Evolutionary conservation across 345 rosid genomes (phyloP), one percentile per base, ranked within the genome.

Genomic region (Populus ilicifolia): DNA sequence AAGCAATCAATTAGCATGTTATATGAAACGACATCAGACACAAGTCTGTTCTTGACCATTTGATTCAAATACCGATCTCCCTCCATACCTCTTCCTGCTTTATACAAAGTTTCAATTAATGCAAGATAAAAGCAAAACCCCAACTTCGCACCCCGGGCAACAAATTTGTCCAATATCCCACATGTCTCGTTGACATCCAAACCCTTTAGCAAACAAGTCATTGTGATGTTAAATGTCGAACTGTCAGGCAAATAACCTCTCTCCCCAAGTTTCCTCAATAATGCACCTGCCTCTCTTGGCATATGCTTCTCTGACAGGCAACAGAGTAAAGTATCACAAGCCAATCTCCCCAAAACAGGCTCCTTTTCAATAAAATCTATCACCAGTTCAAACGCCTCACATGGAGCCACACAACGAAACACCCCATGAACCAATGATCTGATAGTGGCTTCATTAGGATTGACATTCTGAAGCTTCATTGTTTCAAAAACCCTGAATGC

Each of bases 1-100:
- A 92, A 89, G 85, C 94, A 90, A 83, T 93, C 90, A 61, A 95
- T 87, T 43, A 90, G 72, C 84, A 87, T 89, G 81, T 95, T 95
- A 86, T 88, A 92, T 5, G 91, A 86, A 83, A 74, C 83, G 23
- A 84, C 89, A 77, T 86, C 86, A 59, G 90, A 82, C 23, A 92
- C 65, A 70, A 86, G 82, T 75, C 93, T 88, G 1, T 82, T 83
- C 72, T 75, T 76, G 44, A 70, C 74, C 92, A 95, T 87, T 79
- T 73, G 84, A 65, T 82, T 80, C 30, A 87, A 80, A 84, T 89
- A 90, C 66, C 2, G 67, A 43, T 93, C 92, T 72, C 87, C 91
- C 77, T 90, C 88, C 54, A 33, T 41, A 72, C 73, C 69, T 85
- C 80, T 85, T 71, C 88, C 88, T 17, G 76, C 86, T 66, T 76